phyloP scores from a whole-genome alignment of 495 filamentous ascomycete genomes.

The Immersiella caudata region DNA sequence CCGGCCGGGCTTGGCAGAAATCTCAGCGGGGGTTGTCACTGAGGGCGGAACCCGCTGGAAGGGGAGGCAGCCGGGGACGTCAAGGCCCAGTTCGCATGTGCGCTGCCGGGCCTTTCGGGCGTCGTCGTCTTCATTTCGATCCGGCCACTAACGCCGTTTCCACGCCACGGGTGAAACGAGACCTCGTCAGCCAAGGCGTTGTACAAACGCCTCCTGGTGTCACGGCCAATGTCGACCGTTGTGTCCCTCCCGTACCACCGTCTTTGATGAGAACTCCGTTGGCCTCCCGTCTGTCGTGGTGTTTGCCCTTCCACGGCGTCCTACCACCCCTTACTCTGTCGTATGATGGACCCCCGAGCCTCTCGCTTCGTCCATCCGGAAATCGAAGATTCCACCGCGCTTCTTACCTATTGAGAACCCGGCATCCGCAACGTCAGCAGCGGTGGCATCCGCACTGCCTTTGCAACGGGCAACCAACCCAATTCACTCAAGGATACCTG shows the following conservation, averaged over 20 bases:
- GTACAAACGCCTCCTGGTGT: constrained; percentile 4
- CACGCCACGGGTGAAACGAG: constrained; percentile 2
- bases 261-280: neutral
- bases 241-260: neutral
- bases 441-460: neutral
- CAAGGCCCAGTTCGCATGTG: neutral
- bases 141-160: neutral
- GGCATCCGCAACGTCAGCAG: neutral
- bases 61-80: neutral
- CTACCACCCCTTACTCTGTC: neutral
- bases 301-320: neutral
- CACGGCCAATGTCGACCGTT: neutral
- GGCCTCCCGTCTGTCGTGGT: neutral
- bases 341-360: neutral
- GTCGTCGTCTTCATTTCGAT: constrained; percentile 1
- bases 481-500: neutral
- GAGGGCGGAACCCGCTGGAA: neutral
- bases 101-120: neutral
- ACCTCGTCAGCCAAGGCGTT: neutral
- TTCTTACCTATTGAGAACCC: neutral
- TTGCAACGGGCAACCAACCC: neutral
- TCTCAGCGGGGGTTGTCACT: neutral
- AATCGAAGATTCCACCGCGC: neutral
- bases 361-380: neutral
- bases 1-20: neutral